Base-by-base conservation (phyloP, 345 rosid genomes). In the Citrus mangshanensis region DNA sequence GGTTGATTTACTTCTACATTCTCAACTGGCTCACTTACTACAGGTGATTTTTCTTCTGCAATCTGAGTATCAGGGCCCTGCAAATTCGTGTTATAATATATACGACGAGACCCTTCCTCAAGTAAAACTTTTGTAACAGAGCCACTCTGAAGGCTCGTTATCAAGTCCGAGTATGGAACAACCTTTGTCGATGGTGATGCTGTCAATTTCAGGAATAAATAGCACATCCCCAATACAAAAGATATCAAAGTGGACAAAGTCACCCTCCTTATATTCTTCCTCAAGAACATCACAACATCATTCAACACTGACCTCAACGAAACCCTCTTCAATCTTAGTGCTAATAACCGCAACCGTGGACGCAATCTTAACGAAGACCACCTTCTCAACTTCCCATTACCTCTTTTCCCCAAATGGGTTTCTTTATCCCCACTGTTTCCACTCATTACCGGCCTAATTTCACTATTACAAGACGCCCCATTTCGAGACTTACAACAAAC, bases 61-160 rank as follows among this genome's bases (percentile, higher is more conserved):
- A 61, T 49, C 84, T 81, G 84, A 77, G 79, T 77, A 73, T 59
- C 87, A 54, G 7, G 68, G n/a, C 55, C 75, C 78, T 77, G 74
- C 35, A 65, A 61, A 66, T 89, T 54, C 12, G 63, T 77, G 72
- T 89, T 90, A 77, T 89, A 95, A 82, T 91, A 95, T 87, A 95
- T 89, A 12, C 93, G 89, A 65, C 97, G 99, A 79, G 98, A 95
- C 32, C 95, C 98, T 85, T 95, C 99, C 91, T 91, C 97, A 9
- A 93, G 86, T 82, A 95, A 85, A 75, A 95, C 91, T 67, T 89
- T 91, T 0, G 89, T 85, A 71, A 93, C 97, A 67, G 88, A 85
- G 56, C 94, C 92, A 64, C 76, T 87, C 75, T 89, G 91, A 76
- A 95, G 96, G 85, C 89, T 91, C 16, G 83, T 71, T 13, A 95